Percentiles rank a stretch among this genome's conserved stretches.
phyloP scores from a whole-genome alignment of 1,139 yeast species.

The Protomyces arabidopsidicola region DNA sequence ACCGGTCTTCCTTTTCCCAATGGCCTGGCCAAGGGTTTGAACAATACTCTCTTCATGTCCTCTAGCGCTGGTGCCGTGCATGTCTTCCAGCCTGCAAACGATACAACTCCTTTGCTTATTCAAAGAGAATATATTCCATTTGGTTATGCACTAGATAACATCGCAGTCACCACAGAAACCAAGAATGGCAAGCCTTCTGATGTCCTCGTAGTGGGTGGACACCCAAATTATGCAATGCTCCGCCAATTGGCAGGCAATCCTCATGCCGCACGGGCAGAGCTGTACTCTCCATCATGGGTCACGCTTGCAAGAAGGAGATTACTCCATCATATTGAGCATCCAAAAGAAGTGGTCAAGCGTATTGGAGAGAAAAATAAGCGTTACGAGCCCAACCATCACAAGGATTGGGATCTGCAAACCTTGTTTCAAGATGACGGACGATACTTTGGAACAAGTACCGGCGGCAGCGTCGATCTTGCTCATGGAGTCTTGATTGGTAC shows the following conservation, averaged over 20 bases:
- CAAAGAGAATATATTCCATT: background rate
- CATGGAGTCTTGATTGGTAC: conserved; percentile 4
- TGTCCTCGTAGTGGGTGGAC: conserved; percentile 14
- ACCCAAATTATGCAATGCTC: background rate
- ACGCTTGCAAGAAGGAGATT: background rate
- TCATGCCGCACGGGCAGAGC: background rate
- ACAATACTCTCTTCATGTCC: conserved; percentile 4
- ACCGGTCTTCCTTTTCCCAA: conserved; percentile 5
- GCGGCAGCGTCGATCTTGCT: conserved; percentile 1
- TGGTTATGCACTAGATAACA: conserved; percentile 16
- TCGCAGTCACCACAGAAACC: background rate
- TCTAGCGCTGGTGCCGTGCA: conserved; percentile 9
- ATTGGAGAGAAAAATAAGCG: background rate
- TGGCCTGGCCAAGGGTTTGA: conserved; percentile 6
- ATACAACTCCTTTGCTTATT: background rate
- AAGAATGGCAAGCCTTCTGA: background rate
- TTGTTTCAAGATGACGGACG: conserved; percentile 16
- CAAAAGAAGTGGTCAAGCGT: background rate
- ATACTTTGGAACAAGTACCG: conserved; percentile 9
- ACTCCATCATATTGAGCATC: background rate
- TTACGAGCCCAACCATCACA: conserved; percentile 3
- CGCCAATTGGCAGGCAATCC: conserved; percentile 1
- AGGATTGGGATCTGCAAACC: conserved; percentile 13
- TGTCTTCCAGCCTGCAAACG: conserved; percentile 7
- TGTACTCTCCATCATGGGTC: conserved; percentile 8